phyloP scores from a whole-genome alignment of 1,284 basidiomycete species.

The Tausonia pullulans region DNA sequence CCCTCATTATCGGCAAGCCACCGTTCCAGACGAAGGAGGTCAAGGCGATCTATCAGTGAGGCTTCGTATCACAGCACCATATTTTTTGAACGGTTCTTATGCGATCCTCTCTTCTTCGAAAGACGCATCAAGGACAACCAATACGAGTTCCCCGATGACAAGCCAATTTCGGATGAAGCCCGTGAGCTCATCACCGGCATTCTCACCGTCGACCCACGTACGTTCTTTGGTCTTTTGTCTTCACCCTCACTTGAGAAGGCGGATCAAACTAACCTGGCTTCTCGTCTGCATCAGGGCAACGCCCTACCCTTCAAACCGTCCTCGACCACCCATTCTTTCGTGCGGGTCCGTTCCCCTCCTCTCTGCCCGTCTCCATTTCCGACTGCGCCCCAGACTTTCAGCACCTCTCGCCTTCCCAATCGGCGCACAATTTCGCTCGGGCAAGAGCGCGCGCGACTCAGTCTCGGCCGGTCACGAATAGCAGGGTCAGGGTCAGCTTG shows the following conservation, averaged over 20 bases:
- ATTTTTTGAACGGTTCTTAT: neutral
- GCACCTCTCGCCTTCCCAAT: slow-evolving; percentile 50
- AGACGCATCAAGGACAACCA: slow-evolving; percentile 88
- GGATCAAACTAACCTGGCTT: neutral
- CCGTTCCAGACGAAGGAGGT: slow-evolving; percentile 98
- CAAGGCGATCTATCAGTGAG: slow-evolving; percentile 82
- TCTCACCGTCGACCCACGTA: slow-evolving; percentile 64
- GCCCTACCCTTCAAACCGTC: slow-evolving; percentile 77
- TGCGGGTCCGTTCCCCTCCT: slow-evolving; percentile 64
- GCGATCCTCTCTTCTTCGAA: slow-evolving; percentile 14
- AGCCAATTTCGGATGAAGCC: slow-evolving; percentile 57
- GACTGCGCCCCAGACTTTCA: slow-evolving; percentile 63
- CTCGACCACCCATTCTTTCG: slow-evolving; percentile 78
- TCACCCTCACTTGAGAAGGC: neutral
- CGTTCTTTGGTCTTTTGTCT: slow-evolving; percentile 11
- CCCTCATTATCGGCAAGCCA: slow-evolving; percentile 81
- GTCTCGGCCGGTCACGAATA: slow-evolving; percentile 17
- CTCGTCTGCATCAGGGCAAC: slow-evolving; percentile 36
- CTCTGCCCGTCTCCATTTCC: slow-evolving; percentile 66
- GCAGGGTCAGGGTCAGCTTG: slow-evolving; percentile 20
- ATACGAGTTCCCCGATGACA: slow-evolving; percentile 80
- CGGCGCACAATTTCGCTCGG: slow-evolving; percentile 53
- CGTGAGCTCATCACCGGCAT: slow-evolving; percentile 73
- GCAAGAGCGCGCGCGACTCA: slow-evolving; percentile 19
- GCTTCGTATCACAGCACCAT: slow-evolving; percentile 3